Evolutionary conservation across 1,284 basidiomycete species (phyloP), one percentile per base, ranked within the genome.

Genomic region (Leccinum laetum): DNA sequence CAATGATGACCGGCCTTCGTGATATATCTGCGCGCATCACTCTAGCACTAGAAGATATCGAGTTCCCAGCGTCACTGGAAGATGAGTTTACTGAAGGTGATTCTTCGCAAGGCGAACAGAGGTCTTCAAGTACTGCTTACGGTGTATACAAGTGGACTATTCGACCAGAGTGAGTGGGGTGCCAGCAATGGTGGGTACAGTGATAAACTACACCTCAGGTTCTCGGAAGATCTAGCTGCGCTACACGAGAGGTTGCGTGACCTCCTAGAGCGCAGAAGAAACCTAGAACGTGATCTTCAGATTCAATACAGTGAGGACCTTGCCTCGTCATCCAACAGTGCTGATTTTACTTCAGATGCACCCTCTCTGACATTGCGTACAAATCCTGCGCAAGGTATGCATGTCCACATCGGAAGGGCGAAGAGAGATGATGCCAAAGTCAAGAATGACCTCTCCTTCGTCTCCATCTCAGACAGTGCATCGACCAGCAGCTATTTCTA

Each of bases 401-500:
- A 92, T 73, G 83, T 94, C 55, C 91, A 93, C 67, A 77, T 95
- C 29, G 80, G 81, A 35, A 86, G 84, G 69, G 78, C 79, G 49
- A 93, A 85, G 76, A 85, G 84, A 44, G 89, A 92, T 67, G 82
- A 82, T 65, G 73, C 68, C 29, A 83, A 79, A 65, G 69, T 91
- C 32, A 82, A 81, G 67, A 73, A 71, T 18, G 79, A 85, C 10
- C 70, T 80, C 5, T 75, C 77, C 2, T 92, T 93, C 69, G 76
- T 88, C 14, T 69, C 76, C 39, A 82, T 93, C 26, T 82, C 86
- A 3, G 86, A 88, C 73, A 91, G 80, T 69, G 82, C 81, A 46
- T 85, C 86, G 2, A 92, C 92, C 2, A 88, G 85, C 69, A 85
- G 81, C 29, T 95, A 89, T 71, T 90, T 94, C 67, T 83, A 89